A percentile compares a stretch with the other conserved stretches of the same genome.
Conservation (phyloP, 345 rosid genomes). For the Citrus maxima region DNA sequence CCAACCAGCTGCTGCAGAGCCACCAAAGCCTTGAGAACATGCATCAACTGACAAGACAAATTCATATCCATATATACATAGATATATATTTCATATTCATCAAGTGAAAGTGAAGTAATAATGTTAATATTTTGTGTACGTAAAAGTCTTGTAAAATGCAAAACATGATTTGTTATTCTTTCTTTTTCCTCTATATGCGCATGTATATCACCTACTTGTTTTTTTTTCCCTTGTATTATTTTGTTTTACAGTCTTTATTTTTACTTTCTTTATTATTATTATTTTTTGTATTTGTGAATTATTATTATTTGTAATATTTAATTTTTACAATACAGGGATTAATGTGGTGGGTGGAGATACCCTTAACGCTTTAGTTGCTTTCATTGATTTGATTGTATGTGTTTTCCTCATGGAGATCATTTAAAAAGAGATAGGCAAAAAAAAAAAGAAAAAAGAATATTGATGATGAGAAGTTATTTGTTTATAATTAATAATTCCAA, state of each 20-base stretch:
- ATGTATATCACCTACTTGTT: slow-evolving; percentile 4
- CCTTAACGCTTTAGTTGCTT: neutral
- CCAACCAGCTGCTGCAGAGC: slow-evolving; percentile 9
- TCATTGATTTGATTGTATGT: neutral
- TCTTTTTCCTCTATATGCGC: neutral
- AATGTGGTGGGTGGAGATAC: neutral
- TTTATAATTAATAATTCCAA: neutral
- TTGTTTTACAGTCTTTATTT: neutral
- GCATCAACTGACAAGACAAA: neutral
- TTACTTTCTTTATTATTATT: neutral
- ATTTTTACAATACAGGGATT: neutral
- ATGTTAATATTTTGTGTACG: neutral
- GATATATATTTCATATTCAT: neutral
- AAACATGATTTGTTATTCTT: slow-evolving; percentile 28
- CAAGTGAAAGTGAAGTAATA: neutral
- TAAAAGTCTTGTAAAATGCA: neutral
- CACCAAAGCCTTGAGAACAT: slow-evolving; percentile 48
- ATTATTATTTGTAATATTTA: neutral
- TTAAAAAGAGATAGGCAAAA: neutral
- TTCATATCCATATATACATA: no score
- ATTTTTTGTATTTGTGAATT: neutral
- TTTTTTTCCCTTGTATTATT: neutral
- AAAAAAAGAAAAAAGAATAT: neutral
- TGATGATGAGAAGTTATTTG: neutral
- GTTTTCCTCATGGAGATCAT: neutral